Base-by-base conservation (phyloP, 73 alveolate species). In the Durusdinium trenchii region DNA sequence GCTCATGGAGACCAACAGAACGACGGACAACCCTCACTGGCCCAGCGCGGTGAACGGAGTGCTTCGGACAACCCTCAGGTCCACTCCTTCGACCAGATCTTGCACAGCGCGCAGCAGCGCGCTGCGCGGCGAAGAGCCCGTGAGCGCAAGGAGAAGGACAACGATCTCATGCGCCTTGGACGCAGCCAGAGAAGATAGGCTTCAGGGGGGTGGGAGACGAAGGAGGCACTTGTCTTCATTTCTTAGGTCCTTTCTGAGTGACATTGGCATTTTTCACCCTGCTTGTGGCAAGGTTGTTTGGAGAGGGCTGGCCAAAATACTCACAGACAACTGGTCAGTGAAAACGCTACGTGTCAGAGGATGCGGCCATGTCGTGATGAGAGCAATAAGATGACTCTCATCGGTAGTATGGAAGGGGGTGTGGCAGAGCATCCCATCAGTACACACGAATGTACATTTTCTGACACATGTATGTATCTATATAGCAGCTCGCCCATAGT, bases 101-200 rank as follows among this genome's bases (percentile, higher is more conserved):
- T 91, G 23, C 45, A 51, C 75, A 76, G 46, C 7, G 98, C 98
- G n/a, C 98, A 91, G 87, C 98, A 52, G 35, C 98, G 98, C 36
- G 98, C 98, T 1, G 78, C 64, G 79, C 57, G 36, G 57, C 40
- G 76, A 6, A 87, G 98, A n/a, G 98, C 75, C n/a, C 48, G 14
- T 43, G 36, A 84, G 94, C 73, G 94, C 6, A 36, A 82, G 54
- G 32, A 6, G n/a, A 30, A 35, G 71, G 71, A 57, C 50, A 48
- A 46, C n/a, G 54, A 84, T 10, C 50, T 51, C 76, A 51, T 51
- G 94, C 26, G 75, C 78, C 75, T 0, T 3, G 30, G 92, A 48
- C 36, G 30, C 4, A 3, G 46, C 28, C 64, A 20, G 20, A 20
- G 28, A 54, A 54, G 64, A 9, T 9, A 20, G 20, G 20, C 64